A percentile compares a stretch with the other conserved stretches of the same genome.
phyloP scores from a whole-genome alignment of 495 filamentous ascomycete genomes.

The Xylaria scruposa region DNA sequence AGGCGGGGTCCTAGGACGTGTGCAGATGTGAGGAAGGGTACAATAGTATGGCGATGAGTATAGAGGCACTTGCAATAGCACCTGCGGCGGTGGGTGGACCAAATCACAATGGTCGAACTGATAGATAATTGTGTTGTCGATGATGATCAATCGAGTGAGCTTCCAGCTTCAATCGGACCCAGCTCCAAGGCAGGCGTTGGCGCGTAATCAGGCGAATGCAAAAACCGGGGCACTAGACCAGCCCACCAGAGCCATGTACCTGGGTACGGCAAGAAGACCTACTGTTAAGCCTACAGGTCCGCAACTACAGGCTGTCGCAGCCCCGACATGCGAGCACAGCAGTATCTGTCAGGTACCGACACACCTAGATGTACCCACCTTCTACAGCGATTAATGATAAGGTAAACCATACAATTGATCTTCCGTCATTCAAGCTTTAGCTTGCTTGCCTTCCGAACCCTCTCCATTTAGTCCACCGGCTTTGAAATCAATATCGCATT shows the following conservation, averaged over 20 bases:
- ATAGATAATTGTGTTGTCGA: neutral
- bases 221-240: conserved; percentile 23
- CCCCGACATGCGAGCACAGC: no score
- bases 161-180: conserved; percentile 22
- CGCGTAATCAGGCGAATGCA: conserved; percentile 41
- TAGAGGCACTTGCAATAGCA: neutral
- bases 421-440: conserved; percentile 13
- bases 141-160: conserved; percentile 20
- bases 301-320: no score
- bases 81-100: neutral
- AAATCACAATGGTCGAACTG: neutral
- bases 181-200: conserved; percentile 40
- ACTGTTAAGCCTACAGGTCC: no score
- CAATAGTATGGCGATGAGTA: neutral
- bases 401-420: neutral
- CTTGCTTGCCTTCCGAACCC: neutral
- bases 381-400: no score
- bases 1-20: neutral
- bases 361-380: neutral
- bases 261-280: neutral
- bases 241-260: neutral
- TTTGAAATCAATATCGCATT: neutral
- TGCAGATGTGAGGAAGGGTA: neutral
- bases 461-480: neutral
- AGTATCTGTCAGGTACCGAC: neutral